Evolutionary conservation across 345 rosid species (phyloP).

Genomic region (Hibiscus trionum): DNA sequence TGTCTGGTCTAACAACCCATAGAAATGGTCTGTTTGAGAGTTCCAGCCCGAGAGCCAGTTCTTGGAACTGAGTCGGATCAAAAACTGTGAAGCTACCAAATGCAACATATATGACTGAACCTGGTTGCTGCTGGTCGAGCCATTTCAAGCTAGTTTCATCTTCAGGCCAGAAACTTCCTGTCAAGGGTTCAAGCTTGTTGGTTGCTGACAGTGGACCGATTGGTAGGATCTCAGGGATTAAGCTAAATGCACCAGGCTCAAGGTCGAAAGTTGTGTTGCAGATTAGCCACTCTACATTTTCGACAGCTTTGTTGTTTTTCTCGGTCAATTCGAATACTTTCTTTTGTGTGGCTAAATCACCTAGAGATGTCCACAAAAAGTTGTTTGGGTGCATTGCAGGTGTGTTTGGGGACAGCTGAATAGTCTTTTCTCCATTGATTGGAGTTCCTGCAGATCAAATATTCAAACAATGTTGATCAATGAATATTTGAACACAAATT

Average conservation of each 20-base stretch:
- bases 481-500: no score
- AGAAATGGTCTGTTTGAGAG: conserved; percentile 4
- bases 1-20: conserved; percentile 13
- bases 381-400: neutral
- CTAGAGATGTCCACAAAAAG: neutral
- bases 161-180: conserved; percentile 9
- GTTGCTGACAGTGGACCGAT: conserved; percentile 1
- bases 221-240: neutral
- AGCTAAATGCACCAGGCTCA: neutral
- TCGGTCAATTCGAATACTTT: neutral
- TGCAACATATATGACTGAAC: conserved; percentile 9
- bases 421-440: neutral
- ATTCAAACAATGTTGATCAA: no score
- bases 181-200: neutral
- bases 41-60: neutral
- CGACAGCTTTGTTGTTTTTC: neutral
- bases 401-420: neutral
- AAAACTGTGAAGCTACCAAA: conserved; percentile 10
- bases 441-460: neutral
- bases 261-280: conserved; percentile 1
- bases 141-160: conserved; percentile 5
- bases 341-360: neutral
- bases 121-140: conserved; percentile 11
- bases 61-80: conserved; percentile 1
- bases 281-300: neutral